A percentile compares a stretch with the other conserved stretches of the same genome.
Conservation (phyloP, 1,139 yeast genomes). For the Blastobotrys raffinosifermentans region DNA sequence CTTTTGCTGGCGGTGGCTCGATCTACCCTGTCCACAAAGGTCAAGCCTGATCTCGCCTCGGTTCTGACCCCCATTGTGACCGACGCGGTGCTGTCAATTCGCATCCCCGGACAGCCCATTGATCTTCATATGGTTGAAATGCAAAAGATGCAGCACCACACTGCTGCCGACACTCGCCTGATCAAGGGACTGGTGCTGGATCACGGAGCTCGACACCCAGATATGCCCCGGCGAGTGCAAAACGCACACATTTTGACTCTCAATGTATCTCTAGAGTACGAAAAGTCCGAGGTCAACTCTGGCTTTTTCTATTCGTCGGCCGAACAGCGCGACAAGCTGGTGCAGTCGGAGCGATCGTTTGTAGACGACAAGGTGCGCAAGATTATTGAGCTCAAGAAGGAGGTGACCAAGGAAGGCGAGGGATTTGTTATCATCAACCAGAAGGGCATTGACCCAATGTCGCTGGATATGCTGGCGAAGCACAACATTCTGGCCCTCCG, state of each 20-base stretch:
- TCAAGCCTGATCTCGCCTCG: constrained; percentile 66
- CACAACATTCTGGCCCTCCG: constrained; percentile 90
- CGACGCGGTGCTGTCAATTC: constrained; percentile 85
- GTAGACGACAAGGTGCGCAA: constrained; percentile 91
- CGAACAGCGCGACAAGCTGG: constrained; percentile 93
- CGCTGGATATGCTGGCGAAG: constrained; percentile 88
- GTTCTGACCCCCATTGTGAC: constrained; percentile 90
- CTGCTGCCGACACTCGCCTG: constrained; percentile 76
- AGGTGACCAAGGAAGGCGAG: constrained; percentile 71
- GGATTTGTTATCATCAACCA: constrained; percentile 96
- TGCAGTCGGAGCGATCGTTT: constrained; percentile 87
- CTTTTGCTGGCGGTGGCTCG: constrained; percentile 86
- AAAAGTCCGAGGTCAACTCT: constrained; percentile 95
- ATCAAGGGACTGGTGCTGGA: constrained; percentile 89
- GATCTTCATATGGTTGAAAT: constrained; percentile 98
- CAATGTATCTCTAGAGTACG: constrained; percentile 93
- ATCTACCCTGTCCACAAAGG: constrained; percentile 83
- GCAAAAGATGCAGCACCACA: constrained; percentile 95
- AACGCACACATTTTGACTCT: constrained; percentile 82
- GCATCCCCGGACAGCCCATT: constrained; percentile 47
- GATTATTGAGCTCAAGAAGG: constrained; percentile 87
- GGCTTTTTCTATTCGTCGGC: constrained; percentile 93
- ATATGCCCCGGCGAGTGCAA: constrained; percentile 86
- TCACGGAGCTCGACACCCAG: constrained; percentile 99
- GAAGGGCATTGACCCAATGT: constrained; percentile 98